Evolutionary conservation across 73 alveolate species (phyloP).

Genomic region (Paramecium sonneborni): DNA sequence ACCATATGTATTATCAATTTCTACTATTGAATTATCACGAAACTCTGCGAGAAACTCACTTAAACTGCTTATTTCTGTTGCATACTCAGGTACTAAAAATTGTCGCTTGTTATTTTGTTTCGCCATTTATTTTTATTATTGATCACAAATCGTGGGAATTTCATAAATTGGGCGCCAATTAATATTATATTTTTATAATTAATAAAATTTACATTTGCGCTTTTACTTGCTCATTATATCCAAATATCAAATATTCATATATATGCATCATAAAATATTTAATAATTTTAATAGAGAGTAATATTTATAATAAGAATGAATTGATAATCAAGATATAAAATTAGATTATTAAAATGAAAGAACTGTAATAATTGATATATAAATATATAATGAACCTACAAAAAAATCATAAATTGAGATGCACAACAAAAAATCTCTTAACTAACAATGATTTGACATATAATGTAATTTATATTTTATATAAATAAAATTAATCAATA

Average conservation of each 20-base stretch:
- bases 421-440: too few relatives aligned
- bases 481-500: not conserved
- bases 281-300: not conserved
- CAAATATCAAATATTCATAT: too few relatives aligned
- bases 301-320: too few relatives aligned
- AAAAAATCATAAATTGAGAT: too few relatives aligned
- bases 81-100: slow-evolving; percentile 18
- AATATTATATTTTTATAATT: not conserved
- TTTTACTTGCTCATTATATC: not conserved
- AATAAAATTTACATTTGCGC: not conserved
- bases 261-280: not conserved
- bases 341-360: too few relatives aligned
- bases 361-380: too few relatives aligned
- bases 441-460: not conserved
- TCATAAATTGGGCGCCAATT: slow-evolving; percentile 3
- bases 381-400: too few relatives aligned
- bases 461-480: not conserved
- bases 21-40: not conserved
- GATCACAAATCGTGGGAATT: not conserved
- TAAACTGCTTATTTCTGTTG: not conserved
- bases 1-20: not conserved
- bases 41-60: slow-evolving; percentile 9
- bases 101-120: not conserved
- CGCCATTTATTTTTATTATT: slow-evolving; percentile 11
- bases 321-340: too few relatives aligned